These are phyloP conservation scores for Paramyrothecium sp. DNA, from an alignment of 2,329 filamentous ascomycete species.

Conservation along the genomic window DNA sequence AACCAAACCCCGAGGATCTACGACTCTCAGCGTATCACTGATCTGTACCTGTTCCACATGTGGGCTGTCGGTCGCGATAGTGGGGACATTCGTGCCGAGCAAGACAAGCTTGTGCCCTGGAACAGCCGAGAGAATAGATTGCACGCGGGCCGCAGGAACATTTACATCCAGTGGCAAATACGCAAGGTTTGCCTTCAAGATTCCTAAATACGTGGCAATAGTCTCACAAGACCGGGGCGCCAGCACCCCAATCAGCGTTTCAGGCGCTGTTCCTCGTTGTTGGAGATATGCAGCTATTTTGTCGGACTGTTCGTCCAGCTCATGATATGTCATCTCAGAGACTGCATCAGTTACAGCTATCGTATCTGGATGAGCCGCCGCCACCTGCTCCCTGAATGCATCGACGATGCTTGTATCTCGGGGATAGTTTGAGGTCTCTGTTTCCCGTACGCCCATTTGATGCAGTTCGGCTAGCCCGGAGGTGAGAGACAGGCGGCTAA, in stretches of 20 bases:
- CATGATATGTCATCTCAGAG: constrained; percentile 3
- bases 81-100: not conserved
- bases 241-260: constrained; percentile 8
- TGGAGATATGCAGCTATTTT: constrained; percentile 4
- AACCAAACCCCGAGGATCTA: too few species aligned
- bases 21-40: not conserved
- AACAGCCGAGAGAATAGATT: constrained; percentile 7
- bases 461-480: not conserved
- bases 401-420: constrained; percentile 9
- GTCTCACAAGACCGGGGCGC: constrained; percentile 10
- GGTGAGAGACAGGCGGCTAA: not conserved
- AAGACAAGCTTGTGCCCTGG: constrained; percentile 1
- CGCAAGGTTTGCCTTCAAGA: constrained; percentile 11
- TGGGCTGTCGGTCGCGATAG: not conserved
- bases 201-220: constrained; percentile 8
- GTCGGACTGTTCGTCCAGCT: constrained; percentile 5
- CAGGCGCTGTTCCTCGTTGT: not conserved
- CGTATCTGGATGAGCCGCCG: not conserved
- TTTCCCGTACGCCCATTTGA: constrained; percentile 4
- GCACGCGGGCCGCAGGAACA: constrained; percentile 5
- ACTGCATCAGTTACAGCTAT: constrained; percentile 7
- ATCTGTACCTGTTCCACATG: not conserved
- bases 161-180: constrained; percentile 13
- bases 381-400: constrained; percentile 2
- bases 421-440: constrained; percentile 5